Conservation (phyloP, 2,329 filamentous ascomycete species). For the Gnomoniopsis sp. region DNA sequence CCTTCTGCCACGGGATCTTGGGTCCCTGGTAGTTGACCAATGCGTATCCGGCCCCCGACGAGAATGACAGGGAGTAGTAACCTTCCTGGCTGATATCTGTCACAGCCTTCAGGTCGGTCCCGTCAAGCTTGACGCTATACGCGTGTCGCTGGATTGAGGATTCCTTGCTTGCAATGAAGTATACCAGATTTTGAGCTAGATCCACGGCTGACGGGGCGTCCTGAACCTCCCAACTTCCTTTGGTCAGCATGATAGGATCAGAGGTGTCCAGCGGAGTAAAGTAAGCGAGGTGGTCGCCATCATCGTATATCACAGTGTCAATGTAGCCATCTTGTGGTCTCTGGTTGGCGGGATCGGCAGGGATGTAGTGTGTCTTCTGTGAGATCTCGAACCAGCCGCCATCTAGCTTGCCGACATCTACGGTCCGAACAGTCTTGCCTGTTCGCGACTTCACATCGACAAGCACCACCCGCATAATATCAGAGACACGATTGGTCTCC, state of each 20-base stretch:
- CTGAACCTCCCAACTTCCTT: conserved; percentile 89
- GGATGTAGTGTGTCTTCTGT: conserved; percentile 80
- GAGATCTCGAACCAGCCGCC: conserved; percentile 97
- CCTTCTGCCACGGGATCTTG: conserved; percentile 83
- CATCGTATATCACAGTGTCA: conserved; percentile 81
- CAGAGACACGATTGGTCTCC: conserved; percentile 91
- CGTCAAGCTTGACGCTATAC: conserved; percentile 84
- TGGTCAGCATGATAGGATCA: conserved; percentile 80
- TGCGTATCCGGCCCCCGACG: conserved; percentile 73
- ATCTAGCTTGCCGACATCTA: conserved; percentile 80
- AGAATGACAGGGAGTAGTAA: conserved; percentile 84
- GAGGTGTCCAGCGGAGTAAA: conserved; percentile 84
- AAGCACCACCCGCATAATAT: conserved; percentile 81
- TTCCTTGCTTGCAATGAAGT: conserved; percentile 84
- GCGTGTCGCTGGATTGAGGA: conserved; percentile 87
- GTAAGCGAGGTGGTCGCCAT: conserved; percentile 89
- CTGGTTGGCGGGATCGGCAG: conserved; percentile 73
- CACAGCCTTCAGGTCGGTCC: conserved; percentile 67
- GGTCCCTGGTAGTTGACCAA: conserved; percentile 84
- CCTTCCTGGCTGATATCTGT: conserved; percentile 71
- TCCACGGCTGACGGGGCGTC: conserved; percentile 82
- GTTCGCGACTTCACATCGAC: conserved; percentile 73
- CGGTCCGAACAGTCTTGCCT: conserved; percentile 74
- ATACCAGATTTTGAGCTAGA: conserved; percentile 79
- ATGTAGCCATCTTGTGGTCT: conserved; percentile 85